These are phyloP conservation scores for Yamadazyma sp. DNA, from an alignment of 1,139 yeast genomes.

Conservation along the genomic window DNA sequence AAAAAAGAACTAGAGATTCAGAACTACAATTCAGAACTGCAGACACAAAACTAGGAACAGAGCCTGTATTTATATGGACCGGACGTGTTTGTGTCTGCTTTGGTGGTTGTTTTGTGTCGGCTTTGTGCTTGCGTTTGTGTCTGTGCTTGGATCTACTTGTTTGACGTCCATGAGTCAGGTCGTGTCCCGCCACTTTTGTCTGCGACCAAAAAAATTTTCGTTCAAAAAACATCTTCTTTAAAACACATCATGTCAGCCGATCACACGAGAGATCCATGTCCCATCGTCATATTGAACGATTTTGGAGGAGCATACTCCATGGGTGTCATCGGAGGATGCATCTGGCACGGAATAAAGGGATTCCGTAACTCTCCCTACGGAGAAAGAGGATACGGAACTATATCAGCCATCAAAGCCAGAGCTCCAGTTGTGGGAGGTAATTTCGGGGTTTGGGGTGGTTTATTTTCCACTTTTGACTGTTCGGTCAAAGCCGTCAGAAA, in stretches of 20 bases:
- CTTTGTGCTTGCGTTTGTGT: no score
- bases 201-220: slow-evolving; percentile 5
- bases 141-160: no score
- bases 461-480: slow-evolving; percentile 94
- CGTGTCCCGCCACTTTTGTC: neutral
- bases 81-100: no score
- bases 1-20: no score
- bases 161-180: no score
- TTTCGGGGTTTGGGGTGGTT: slow-evolving; percentile 99
- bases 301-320: slow-evolving; percentile 98
- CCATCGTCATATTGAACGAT: slow-evolving; percentile 90
- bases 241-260: slow-evolving; percentile 72
- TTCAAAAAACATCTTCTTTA: neutral
- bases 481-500: slow-evolving; percentile 92
- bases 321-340: slow-evolving; percentile 98
- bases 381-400: slow-evolving; percentile 87
- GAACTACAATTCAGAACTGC: no score
- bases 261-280: slow-evolving; percentile 99
- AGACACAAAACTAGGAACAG: no score
- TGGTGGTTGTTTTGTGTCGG: no score
- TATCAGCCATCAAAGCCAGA: slow-evolving; percentile 89
- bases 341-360: slow-evolving; percentile 99
- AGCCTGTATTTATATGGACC: no score
- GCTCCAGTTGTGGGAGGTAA: slow-evolving; percentile 99
- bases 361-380: slow-evolving; percentile 97